phyloP scores from a whole-genome alignment of 352 stramenopile species.

The Phytophthora brassicae region DNA sequence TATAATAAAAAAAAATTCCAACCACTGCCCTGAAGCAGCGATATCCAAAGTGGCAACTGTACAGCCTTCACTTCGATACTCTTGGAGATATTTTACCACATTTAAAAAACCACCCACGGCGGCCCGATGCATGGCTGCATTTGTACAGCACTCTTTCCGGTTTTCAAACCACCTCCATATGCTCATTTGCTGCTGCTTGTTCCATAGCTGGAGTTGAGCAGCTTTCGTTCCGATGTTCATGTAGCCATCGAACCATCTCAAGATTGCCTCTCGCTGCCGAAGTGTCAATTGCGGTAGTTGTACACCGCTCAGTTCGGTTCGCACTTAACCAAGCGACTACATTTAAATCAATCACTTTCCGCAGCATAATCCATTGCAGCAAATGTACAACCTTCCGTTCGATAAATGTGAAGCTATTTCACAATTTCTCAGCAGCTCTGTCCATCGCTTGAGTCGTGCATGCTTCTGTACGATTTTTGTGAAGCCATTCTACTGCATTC shows the following conservation, averaged over 20 bases:
- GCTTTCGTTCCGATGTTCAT: conserved; percentile 9
- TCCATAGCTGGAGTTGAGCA: conserved; percentile 14
- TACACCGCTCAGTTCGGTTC: conserved; percentile 7
- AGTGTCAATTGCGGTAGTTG: conserved; percentile 13
- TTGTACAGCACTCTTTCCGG: conserved; percentile 10
- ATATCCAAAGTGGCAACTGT: conserved; percentile 4
- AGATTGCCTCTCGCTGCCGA: conserved; percentile 11
- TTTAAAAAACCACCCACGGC: conserved; percentile 4
- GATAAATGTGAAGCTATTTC: conserved; percentile 15
- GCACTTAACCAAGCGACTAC: conserved; percentile 7
- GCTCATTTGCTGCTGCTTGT: conserved; percentile 7
- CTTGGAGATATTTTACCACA: conserved; percentile 12
- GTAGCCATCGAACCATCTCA: conserved; percentile 16
- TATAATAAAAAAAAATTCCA: too few species aligned
- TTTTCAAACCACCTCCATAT: conserved; percentile 13
- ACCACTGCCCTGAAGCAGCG: too few species aligned
- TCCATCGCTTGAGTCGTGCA: conserved; percentile 25
- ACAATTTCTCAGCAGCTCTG: conserved; percentile 15
- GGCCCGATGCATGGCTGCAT: conserved; percentile 8
- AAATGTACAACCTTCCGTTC: conserved; percentile 12
- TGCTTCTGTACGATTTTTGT: conserved; percentile 19
- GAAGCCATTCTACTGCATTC: conserved; percentile 21
- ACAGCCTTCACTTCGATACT: conserved; percentile 5
- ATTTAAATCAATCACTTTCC: conserved; percentile 3
- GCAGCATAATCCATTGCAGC: conserved; percentile 12